Percentiles rank a stretch among this genome's conserved stretches.
phyloP scores from a whole-genome alignment of 202 grass and related monocot genomes.

The Zoysia matrella region DNA sequence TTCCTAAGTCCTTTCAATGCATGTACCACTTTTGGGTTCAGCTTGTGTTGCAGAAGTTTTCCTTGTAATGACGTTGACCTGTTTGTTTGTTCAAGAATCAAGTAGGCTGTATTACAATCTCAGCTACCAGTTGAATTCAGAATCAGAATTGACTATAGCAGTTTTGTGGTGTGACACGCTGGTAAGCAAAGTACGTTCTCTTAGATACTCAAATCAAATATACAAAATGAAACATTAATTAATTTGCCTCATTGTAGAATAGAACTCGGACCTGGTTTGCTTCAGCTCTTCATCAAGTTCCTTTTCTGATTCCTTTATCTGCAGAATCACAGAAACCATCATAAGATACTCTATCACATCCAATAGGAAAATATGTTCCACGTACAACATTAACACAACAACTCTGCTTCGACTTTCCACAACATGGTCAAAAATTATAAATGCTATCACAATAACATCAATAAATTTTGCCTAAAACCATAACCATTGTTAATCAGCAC shows the following conservation, averaged over 20 bases:
- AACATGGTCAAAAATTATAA: not conserved
- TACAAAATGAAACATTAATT: not conserved
- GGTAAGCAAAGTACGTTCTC: not conserved
- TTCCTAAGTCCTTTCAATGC: constrained; percentile 73
- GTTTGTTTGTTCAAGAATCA: constrained; percentile 25
- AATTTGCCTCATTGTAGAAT: not conserved
- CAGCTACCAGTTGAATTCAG: not conserved
- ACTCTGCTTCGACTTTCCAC: not conserved
- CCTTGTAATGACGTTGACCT: constrained; percentile 70
- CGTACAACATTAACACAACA: not conserved
- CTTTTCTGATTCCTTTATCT: constrained; percentile 85
- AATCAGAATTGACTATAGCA: not conserved
- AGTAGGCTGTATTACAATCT: not conserved
- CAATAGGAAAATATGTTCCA: not conserved
- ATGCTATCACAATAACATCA: not conserved
- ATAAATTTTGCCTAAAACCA: not conserved
- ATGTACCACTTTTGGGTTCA: constrained; percentile 64
- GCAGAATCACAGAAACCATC: constrained; percentile 18
- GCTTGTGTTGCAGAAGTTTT: constrained; percentile 68
- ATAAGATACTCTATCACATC: not conserved
- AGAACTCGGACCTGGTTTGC: constrained; percentile 48
- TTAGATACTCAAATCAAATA: constrained; percentile 12
- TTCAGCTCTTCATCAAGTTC: constrained; percentile 69
- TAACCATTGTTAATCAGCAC: not conserved
- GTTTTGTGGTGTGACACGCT: not conserved